Conservation (phyloP, 805 yeast species). For the Yarrowia divulgata region DNA sequence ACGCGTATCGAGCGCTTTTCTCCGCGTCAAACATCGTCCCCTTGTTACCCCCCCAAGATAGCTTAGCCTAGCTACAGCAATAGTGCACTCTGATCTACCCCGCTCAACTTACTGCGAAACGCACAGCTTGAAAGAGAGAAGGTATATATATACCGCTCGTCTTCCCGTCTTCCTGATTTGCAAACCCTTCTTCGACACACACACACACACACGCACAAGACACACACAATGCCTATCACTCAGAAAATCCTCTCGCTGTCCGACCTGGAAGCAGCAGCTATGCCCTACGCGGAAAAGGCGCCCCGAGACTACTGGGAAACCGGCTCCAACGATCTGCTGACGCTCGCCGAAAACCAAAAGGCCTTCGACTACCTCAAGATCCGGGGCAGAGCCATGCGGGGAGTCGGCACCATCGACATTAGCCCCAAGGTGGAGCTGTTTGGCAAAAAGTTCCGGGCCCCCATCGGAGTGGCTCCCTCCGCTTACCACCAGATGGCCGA, state of each 20-base stretch:
- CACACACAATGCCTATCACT: slow-evolving; percentile 14
- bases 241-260: slow-evolving; percentile 39
- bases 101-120: neutral
- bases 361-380: slow-evolving; percentile 47
- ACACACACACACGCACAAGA: neutral
- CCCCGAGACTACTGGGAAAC: slow-evolving; percentile 47
- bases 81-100: neutral
- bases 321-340: slow-evolving; percentile 48
- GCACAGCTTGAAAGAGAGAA: neutral
- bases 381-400: slow-evolving; percentile 48
- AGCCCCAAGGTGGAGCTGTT: slow-evolving; percentile 44
- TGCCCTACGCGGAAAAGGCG: slow-evolving; percentile 40
- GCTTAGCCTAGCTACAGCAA: no score
- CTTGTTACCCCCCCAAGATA: no score
- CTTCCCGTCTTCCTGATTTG: neutral
- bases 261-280: slow-evolving; percentile 42
- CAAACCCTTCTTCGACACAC: neutral
- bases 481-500: slow-evolving; percentile 50
- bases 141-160: slow-evolving; percentile 1
- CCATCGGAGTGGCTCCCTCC: slow-evolving; percentile 51
- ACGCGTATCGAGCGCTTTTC: neutral
- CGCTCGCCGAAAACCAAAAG: slow-evolving; percentile 47
- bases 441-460: slow-evolving; percentile 46
- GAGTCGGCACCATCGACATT: slow-evolving; percentile 46
- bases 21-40: neutral